phyloP scores from a whole-genome alignment of 1,284 basidiomycete species.

The Austroboletus niveus region DNA sequence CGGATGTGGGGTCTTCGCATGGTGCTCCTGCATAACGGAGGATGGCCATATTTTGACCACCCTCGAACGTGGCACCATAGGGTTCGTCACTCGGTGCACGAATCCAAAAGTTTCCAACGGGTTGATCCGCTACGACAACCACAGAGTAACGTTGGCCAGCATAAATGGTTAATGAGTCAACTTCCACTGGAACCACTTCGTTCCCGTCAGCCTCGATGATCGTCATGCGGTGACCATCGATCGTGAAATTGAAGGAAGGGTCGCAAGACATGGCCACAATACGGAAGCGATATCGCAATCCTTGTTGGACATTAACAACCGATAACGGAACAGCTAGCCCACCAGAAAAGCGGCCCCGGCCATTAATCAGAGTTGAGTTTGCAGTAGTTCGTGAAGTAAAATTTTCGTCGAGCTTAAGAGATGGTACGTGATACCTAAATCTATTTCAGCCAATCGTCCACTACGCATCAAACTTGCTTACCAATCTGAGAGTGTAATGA shows the following conservation, averaged over 20 bases:
- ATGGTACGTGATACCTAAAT: slow-evolving; percentile 26
- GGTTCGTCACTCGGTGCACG: slow-evolving; percentile 22
- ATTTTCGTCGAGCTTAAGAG: slow-evolving; percentile 7
- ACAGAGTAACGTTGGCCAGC: slow-evolving; percentile 31
- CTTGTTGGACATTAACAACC: slow-evolving; percentile 30
- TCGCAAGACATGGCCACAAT: slow-evolving; percentile 37
- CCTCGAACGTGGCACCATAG: slow-evolving; percentile 24
- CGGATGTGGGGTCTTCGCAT: slow-evolving; percentile 40
- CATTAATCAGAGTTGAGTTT: no score
- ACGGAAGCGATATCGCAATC: slow-evolving; percentile 33
- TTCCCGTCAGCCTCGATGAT: slow-evolving; percentile 51
- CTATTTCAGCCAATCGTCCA: not conserved
- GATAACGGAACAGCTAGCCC: slow-evolving; percentile 34
- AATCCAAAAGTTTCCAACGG: slow-evolving; percentile 46
- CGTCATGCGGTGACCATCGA: slow-evolving; percentile 43
- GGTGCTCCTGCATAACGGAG: slow-evolving; percentile 50
- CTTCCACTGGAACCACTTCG: slow-evolving; percentile 37
- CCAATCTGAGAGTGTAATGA: slow-evolving; percentile 35
- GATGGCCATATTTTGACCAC: slow-evolving; percentile 50
- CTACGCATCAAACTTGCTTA: slow-evolving; percentile 3
- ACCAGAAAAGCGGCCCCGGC: slow-evolving; percentile 28
- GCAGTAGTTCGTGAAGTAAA: slow-evolving; percentile 21
- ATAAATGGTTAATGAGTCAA: slow-evolving; percentile 41
- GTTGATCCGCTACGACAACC: slow-evolving; percentile 20
- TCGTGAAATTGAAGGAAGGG: slow-evolving; percentile 38